Evolutionary conservation across 148 eudicot genomes (phyloP), one percentile per base, ranked within the genome.

Genomic region (Amaranthus hypochondriacus): DNA sequence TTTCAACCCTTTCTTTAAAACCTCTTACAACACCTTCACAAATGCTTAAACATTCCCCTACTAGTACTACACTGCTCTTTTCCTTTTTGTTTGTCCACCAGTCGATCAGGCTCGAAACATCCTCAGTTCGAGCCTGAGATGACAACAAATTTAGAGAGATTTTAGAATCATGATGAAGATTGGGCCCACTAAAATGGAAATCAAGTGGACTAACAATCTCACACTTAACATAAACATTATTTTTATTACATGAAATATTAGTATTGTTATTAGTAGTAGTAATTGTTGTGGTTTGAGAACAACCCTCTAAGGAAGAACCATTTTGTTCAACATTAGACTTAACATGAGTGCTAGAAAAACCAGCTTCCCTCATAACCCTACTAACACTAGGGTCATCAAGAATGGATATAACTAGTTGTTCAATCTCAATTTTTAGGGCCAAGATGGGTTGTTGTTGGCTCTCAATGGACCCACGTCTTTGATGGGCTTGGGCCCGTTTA

Each of bases 351-450:
- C 98, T 93, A 7, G 92, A 85, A 77, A 93, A 93, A 4, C 97
- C 92, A 68, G 98, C 98, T 77, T 93, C 98, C 49, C 95, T 84
- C 95, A 93, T 87, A 52, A 91, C 98, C 79, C 98, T 83, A 78
- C 98, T 93, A 21, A 93, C 97, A 81, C 98, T 93, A 18, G 98
- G 98, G 70, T 93, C 98, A 81, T 93, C 98, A 2, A 93, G 76
- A 3, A 93, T 89, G 2, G 98, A 93, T 0, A 91, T 70, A 4
- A 91, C 91, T 9, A 93, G 87, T 72, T 93, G 98, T 56, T 88
- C 89, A 2, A 86, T 70, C 87, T 91, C 98, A n/a, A 93, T 89
- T 76, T 91, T 91, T 7, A 90, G 80, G 49, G 89, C 88, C 62
- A 90, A 68, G n/a, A 89, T 84, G 56, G 93, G 92, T 62, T 93